Evolutionary conservation across 768 basidiomycete genomes (phyloP).

Genomic region (Guyanaporus albipodus): DNA sequence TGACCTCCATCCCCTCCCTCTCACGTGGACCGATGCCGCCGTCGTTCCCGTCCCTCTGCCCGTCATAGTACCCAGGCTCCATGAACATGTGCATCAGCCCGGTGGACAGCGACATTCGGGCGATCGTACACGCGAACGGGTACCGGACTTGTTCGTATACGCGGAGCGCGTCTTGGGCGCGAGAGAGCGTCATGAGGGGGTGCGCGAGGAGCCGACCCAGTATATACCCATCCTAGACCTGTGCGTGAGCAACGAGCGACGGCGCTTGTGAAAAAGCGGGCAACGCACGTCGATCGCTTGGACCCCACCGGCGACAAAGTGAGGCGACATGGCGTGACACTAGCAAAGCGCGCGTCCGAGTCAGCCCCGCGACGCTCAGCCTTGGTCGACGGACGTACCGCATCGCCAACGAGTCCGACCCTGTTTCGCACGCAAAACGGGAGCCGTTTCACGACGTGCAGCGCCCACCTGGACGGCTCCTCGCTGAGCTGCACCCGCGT

Average conservation of each 20-base stretch:
- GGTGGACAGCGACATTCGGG: slow-evolving; percentile 11
- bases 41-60: slow-evolving; percentile 11
- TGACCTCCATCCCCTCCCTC: slow-evolving; percentile 14
- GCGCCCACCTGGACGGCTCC: slow-evolving; percentile 40
- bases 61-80: slow-evolving; percentile 21
- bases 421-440: slow-evolving; percentile 36
- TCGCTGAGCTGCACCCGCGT: slow-evolving; percentile 30
- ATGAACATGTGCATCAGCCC: slow-evolving; percentile 20
- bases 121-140: slow-evolving; percentile 13
- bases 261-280: background rate
- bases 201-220: slow-evolving; percentile 26
- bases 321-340: slow-evolving; percentile 27
- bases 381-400: slow-evolving; percentile 30
- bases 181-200: slow-evolving; percentile 6
- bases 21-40: slow-evolving; percentile 7
- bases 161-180: slow-evolving; percentile 1
- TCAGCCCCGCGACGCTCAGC: background rate
- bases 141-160: slow-evolving; percentile 16
- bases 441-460: slow-evolving; percentile 41
- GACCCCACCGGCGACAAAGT: slow-evolving; percentile 23
- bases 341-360: background rate
- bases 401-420: slow-evolving; percentile 49
- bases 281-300: slow-evolving; percentile 25
- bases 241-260: background rate
- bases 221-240: slow-evolving; percentile 15